These are phyloP conservation scores for Paratinospora sagittata DNA, from an alignment of 164 flowering plant species.

Conservation along the genomic window DNA sequence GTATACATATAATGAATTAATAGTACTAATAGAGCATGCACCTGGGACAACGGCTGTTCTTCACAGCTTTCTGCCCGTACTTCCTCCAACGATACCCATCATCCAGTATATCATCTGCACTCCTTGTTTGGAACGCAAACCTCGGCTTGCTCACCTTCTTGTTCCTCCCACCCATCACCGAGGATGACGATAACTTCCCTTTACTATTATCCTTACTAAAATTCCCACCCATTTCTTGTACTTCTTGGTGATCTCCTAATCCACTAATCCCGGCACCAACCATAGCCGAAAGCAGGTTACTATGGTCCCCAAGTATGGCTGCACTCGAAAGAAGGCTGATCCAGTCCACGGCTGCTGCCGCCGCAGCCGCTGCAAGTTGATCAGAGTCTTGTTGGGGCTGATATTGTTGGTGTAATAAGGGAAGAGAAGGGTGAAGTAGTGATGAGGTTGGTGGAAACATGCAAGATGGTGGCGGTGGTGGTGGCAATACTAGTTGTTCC, in stretches of 20 bases:
- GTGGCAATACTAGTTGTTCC: neutral
- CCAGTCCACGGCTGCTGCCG: constrained; percentile 33
- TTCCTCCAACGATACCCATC: constrained; percentile 81
- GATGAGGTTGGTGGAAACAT: constrained; percentile 12
- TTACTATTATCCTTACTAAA: neutral
- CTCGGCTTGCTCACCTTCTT: constrained; percentile 45
- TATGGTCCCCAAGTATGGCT: constrained; percentile 13
- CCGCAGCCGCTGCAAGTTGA: constrained; percentile 9
- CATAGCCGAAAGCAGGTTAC: neutral
- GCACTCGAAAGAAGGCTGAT: constrained; percentile 25
- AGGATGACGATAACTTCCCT: constrained; percentile 8
- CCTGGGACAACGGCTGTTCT: constrained; percentile 68
- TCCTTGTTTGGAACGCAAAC: constrained; percentile 65
- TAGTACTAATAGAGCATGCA: constrained; percentile 5
- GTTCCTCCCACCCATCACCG: constrained; percentile 10
- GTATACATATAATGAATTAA: too few species aligned
- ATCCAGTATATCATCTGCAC: constrained; percentile 59
- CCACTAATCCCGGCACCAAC: constrained; percentile 8
- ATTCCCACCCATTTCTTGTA: constrained; percentile 8
- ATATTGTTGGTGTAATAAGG: constrained; percentile 14
- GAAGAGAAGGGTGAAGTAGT: constrained; percentile 12
- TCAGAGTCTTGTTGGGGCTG: constrained; percentile 10
- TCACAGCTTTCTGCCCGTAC: constrained; percentile 76
- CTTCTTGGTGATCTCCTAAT: constrained; percentile 6
- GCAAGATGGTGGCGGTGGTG: constrained; percentile 5